Conservation (phyloP, 2,329 filamentous ascomycete species). For the Arachnomyces sp. region DNA sequence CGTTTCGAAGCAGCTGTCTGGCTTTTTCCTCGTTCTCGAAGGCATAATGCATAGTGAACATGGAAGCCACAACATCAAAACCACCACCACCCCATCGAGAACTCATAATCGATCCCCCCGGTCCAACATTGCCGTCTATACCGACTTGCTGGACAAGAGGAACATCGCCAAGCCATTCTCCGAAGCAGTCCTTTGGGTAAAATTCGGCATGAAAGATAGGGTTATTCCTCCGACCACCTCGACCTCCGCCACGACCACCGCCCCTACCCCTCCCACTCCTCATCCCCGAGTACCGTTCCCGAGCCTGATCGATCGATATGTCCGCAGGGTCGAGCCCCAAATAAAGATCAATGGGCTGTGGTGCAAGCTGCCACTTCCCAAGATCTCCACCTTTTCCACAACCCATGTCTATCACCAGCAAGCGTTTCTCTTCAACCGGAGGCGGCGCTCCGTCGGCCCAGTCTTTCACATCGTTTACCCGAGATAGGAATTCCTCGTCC, state of each 20-base stretch:
- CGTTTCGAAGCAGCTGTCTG: conserved; percentile 85
- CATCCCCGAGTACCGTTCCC: conserved; percentile 74
- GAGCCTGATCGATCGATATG: conserved; percentile 82
- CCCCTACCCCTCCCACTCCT: conserved; percentile 38
- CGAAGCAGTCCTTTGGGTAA: conserved; percentile 85
- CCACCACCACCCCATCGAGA: conserved; percentile 66
- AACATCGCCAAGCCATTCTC: conserved; percentile 72
- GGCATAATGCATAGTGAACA: conserved; percentile 99
- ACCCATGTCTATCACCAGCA: conserved; percentile 85
- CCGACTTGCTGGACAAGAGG: conserved; percentile 78
- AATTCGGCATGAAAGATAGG: conserved; percentile 79
- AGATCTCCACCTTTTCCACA: conserved; percentile 96
- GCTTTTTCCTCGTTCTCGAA: conserved; percentile 90
- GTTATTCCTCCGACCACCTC: conserved; percentile 47
- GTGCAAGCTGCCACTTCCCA: conserved; percentile 90
- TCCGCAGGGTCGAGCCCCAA: conserved; percentile 92
- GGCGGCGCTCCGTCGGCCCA: conserved; percentile 35
- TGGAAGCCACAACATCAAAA: conserved; percentile 95
- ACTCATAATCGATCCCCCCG: conserved; percentile 44
- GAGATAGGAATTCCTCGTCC: conserved; percentile 61
- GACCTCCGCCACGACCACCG: conserved; percentile 27
- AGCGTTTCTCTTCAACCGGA: conserved; percentile 41
- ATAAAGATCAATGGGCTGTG: conserved; percentile 85
- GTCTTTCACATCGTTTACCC: conserved; percentile 36
- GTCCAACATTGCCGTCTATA: conserved; percentile 66